Conservation (phyloP, 2,329 filamentous ascomycete genomes). For the Sphaceloma murrayae region DNA sequence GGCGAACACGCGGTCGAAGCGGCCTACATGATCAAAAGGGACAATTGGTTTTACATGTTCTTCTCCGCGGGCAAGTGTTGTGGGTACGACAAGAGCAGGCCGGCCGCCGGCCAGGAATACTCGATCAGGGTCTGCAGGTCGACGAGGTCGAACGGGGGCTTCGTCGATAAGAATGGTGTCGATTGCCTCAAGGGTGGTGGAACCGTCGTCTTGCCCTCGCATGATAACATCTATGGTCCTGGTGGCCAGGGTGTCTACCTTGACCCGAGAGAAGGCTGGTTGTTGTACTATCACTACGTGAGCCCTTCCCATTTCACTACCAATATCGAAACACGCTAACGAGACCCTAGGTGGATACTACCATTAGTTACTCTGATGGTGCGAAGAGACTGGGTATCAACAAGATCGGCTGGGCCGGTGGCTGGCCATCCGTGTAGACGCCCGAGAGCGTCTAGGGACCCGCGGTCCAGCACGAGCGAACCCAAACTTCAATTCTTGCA, state of each 20-base stretch:
- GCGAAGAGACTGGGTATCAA: slow-evolving; percentile 19
- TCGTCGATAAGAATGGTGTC: slow-evolving; percentile 47
- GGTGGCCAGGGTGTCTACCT: slow-evolving; percentile 54
- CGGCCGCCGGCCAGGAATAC: slow-evolving; percentile 53
- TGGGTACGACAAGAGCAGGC: slow-evolving; percentile 43
- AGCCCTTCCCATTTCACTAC: background rate
- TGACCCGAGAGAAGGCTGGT: slow-evolving; percentile 41
- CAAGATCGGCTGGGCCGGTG: slow-evolving; percentile 18
- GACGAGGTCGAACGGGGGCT: slow-evolving; percentile 42
- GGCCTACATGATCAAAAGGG: slow-evolving; percentile 46
- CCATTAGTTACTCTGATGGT: slow-evolving; percentile 42
- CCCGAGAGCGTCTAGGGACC: too few species aligned
- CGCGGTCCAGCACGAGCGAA: background rate
- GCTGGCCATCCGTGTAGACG: slow-evolving; percentile 18
- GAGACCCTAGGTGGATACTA: slow-evolving; percentile 37
- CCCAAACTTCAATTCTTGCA: slow-evolving; percentile 7
- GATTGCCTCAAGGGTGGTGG: slow-evolving; percentile 50
- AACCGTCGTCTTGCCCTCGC: slow-evolving; percentile 50
- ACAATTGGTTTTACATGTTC: slow-evolving; percentile 55
- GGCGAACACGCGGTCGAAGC: slow-evolving; percentile 49
- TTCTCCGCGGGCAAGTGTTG: slow-evolving; percentile 55
- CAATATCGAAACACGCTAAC: too few species aligned
- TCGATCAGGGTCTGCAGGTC: slow-evolving; percentile 57
- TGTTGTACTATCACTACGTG: slow-evolving; percentile 54
- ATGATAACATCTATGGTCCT: slow-evolving; percentile 54